Base-by-base conservation (phyloP, 805 yeast genomes). In the Lachancea meyersii region DNA sequence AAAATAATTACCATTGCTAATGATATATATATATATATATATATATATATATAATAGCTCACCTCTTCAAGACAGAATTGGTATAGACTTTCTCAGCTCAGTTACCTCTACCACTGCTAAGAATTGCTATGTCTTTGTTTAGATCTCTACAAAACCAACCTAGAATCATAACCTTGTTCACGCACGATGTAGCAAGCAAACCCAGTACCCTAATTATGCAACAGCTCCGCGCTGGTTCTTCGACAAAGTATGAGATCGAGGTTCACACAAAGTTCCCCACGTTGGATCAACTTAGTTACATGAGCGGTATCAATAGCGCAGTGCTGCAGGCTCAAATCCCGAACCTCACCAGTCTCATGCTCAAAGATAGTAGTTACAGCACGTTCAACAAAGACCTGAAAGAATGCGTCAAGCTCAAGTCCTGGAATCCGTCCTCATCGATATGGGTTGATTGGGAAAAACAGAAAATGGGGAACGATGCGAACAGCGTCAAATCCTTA, bases 51-150 rank as follows among this genome's bases (percentile, higher is more conserved):
- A n/a, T n/a, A n/a, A n/a, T n/a, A n/a, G n/a, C n/a, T n/a, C n/a
- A n/a, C n/a, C n/a, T n/a, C n/a, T n/a, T n/a, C n/a, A n/a, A n/a
- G n/a, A n/a, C n/a, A n/a, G n/a, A n/a, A n/a, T n/a, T n/a, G n/a
- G n/a, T n/a, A n/a, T n/a, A n/a, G n/a, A n/a, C n/a, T n/a, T n/a
- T n/a, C n/a, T n/a, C n/a, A n/a, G n/a, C n/a, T n/a, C n/a, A n/a
- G n/a, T n/a, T n/a, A n/a, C n/a, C n/a, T n/a, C n/a, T n/a, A n/a
- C n/a, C n/a, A n/a, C n/a, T n/a, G n/a, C n/a, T n/a, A n/a, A n/a
- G n/a, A n/a, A n/a, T n/a, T n/a, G n/a, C 22, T n/a, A 73, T 73
- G 77, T 71, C 78, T 5, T 65, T 74, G 70, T 64, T 75, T 44
- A 72, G 58, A 49, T 63, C 77, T 3, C 52, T 74, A 8, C 78